Evolutionary conservation across 2,329 filamentous ascomycete genomes (phyloP).

Genomic region (Aspergillus pseudoglaucus): DNA sequence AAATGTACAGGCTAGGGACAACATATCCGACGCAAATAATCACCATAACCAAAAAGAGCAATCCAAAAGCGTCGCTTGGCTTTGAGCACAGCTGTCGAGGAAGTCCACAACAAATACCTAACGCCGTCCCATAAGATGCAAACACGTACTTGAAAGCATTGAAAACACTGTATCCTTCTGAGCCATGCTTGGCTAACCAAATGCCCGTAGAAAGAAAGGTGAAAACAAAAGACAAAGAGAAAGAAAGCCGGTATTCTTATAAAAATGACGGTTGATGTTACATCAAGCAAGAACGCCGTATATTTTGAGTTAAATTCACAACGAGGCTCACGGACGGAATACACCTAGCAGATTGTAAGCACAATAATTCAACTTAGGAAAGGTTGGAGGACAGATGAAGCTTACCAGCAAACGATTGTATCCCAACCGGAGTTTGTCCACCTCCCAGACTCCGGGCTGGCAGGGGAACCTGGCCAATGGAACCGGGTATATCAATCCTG

Average conservation of each 20-base stretch:
- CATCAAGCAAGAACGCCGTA: background rate
- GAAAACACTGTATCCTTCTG: conserved; percentile 9
- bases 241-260: background rate
- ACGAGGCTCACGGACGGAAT: background rate
- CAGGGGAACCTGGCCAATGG: conserved; percentile 33
- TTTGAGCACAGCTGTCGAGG: background rate
- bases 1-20: background rate
- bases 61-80: background rate
- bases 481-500: conserved; percentile 58
- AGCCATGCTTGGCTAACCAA: conserved; percentile 4
- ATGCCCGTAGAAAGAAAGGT: background rate
- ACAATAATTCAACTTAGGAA: background rate
- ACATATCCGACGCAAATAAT: background rate
- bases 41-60: background rate
- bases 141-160: conserved; percentile 7
- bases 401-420: conserved; percentile 31
- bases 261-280: background rate
- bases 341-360: background rate
- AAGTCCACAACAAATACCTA: conserved; percentile 4
- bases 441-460: conserved; percentile 24
- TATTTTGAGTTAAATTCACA: background rate
- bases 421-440: conserved; percentile 14
- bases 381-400: background rate
- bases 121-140: conserved; percentile 18
- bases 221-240: background rate